Evolutionary conservation across 2,329 filamentous ascomycete genomes (phyloP), one percentile per base, ranked within the genome.

Genomic region (Sarocladium oryzae): DNA sequence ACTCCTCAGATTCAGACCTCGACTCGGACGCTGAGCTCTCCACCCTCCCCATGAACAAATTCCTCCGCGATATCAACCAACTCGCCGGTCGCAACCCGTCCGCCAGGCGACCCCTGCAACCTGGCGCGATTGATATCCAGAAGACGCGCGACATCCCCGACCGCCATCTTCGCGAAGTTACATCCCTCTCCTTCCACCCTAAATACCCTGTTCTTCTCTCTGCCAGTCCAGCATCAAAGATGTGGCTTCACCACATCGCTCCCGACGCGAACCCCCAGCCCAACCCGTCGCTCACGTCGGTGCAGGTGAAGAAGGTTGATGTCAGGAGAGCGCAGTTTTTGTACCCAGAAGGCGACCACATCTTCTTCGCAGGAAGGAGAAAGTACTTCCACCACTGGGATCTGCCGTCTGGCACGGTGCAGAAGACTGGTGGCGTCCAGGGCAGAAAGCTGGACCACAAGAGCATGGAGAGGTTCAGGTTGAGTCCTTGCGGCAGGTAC

Each of bases 301-400:
- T 97, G 20, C 90, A 96, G 67, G 81, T 95, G 62, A 85, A 85
- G 62, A 80, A 82, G 56, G 92, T 90, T 1, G 88, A 91, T n/a
- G 77, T 99, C 50, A 82, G 86, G 53, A 89, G 86, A 10, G 89
- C 91, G 6, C 80, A 86, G 33, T 97, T 99, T 67, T 75, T 90
- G 52, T 80, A 78, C 23, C 82, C 86, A 4, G 71, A 72, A 15
- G 89, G 88, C 56, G 84, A 86, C 56, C 86, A 86, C 59, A 86
- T 99, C 57, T 88, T 96, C 67, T 88, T 96, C 54, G 87, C 90
- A 16, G 91, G 91, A 33, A 85, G 92, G 32, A 82, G 93, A 48
- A 84, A 84, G 56, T 97, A 90, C 73, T 96, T 97, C 69, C 93
- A 97, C 69, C 84, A 86, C 57, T 99, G 93, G 93, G 85, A 97